These are phyloP conservation scores for Colletotrichum liriopes DNA, from an alignment of 2,329 filamentous ascomycete species.

Conservation along the genomic window DNA sequence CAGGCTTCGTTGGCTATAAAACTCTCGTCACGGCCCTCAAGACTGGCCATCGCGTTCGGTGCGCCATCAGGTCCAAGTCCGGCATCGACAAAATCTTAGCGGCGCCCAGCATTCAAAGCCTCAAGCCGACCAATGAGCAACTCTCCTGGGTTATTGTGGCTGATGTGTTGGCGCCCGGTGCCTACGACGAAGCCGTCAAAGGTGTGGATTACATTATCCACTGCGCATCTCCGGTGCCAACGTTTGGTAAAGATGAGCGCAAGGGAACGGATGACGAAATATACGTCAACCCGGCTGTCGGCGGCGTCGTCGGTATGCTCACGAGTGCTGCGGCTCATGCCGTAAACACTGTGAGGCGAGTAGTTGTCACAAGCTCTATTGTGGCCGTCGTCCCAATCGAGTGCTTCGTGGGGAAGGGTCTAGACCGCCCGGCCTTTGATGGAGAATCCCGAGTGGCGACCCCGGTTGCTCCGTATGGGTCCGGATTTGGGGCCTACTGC, in stretches of 20 bases:
- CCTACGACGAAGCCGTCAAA: conserved; percentile 58
- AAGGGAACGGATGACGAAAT: conserved; percentile 12
- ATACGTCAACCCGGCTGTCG: conserved; percentile 4
- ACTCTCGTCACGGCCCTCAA: conserved; percentile 47
- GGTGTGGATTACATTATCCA: conserved; percentile 57
- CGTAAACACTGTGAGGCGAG: conserved; percentile 50
- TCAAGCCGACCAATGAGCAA: conserved; percentile 38
- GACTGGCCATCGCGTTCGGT: conserved; percentile 49
- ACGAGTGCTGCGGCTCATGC: neutral
- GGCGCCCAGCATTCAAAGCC: conserved; percentile 34
- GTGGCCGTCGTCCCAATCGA: conserved; percentile 41
- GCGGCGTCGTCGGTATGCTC: conserved; percentile 16
- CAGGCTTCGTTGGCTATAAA: conserved; percentile 51
- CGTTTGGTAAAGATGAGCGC: neutral
- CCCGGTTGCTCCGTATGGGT: conserved; percentile 48
- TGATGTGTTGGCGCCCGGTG: conserved; percentile 53
- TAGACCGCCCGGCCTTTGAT: conserved; percentile 11
- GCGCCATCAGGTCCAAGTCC: conserved; percentile 47
- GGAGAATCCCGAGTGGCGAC: conserved; percentile 22
- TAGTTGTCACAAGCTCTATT: conserved; percentile 61
- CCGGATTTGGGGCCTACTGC: conserved; percentile 52
- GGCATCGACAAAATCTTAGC: conserved; percentile 31
- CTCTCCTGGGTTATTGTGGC: conserved; percentile 52
- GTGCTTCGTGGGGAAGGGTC: conserved; percentile 10
- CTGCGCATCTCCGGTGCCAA: conserved; percentile 47